Conservation (phyloP, 768 basidiomycete genomes). For the Rhizopogon vulgaris region DNA sequence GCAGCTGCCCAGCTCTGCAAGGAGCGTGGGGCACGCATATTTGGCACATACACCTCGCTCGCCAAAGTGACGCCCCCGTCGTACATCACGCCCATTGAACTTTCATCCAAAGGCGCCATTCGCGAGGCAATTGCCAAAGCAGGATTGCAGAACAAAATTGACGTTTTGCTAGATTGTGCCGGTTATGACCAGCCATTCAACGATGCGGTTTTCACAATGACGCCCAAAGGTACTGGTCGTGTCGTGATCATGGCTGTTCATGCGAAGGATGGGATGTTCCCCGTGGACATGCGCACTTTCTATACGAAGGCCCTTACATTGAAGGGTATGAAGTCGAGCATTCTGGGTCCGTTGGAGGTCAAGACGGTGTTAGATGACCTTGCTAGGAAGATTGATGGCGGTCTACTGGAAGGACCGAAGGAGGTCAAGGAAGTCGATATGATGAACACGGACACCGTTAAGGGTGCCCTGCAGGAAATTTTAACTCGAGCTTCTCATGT, state of each 20-base stretch:
- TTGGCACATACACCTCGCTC: conserved; percentile 29
- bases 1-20: conserved; percentile 27
- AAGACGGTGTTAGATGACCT: conserved; percentile 24
- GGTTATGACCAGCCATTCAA: conserved; percentile 28
- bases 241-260: conserved; percentile 31
- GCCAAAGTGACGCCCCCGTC: conserved; percentile 16
- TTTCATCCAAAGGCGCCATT: conserved; percentile 24
- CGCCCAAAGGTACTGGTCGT: conserved; percentile 24
- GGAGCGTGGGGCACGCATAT: conserved; percentile 25
- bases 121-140: conserved; percentile 21
- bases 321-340: conserved; percentile 26
- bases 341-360: conserved; percentile 14
- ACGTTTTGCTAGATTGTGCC: conserved; percentile 28
- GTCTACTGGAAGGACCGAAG: conserved; percentile 21
- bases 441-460: conserved; percentile 13
- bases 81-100: conserved; percentile 26
- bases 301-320: conserved; percentile 25
- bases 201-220: conserved; percentile 29
- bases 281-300: conserved; percentile 24
- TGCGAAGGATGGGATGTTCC: conserved; percentile 25
- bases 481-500: conserved; percentile 21
- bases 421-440: conserved; percentile 17
- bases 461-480: conserved; percentile 16
- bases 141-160: conserved; percentile 24
- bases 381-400: conserved; percentile 24